Percentiles rank a stretch among this genome's conserved stretches.
Evolutionary conservation across 1,139 yeast genomes (phyloP).

Genomic region (Candida tropicalis): DNA sequence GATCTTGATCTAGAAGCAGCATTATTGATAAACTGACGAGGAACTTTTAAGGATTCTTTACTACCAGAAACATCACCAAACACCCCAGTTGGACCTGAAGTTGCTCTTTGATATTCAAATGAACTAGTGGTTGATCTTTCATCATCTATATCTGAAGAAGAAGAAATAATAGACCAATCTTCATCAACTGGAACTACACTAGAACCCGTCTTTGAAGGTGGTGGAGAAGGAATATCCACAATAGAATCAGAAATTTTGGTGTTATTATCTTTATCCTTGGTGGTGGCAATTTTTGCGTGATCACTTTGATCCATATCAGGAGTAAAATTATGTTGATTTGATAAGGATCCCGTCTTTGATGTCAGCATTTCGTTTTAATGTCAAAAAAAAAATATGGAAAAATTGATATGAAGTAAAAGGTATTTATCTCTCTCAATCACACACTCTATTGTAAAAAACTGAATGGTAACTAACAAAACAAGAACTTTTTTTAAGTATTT

Average conservation of each 20-base stretch:
- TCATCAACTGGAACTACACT: conserved; percentile 26
- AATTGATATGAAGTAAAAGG: no score
- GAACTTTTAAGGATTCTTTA: conserved; percentile 11
- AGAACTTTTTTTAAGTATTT: no score
- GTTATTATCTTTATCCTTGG: not conserved
- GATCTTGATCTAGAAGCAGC: not conserved
- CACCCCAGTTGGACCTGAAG: not conserved
- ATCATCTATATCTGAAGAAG: conserved; percentile 45
- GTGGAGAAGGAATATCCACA: conserved; percentile 2
- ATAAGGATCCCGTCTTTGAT: not conserved
- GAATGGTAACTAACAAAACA: no score
- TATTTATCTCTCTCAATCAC: no score
- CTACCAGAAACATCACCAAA: not conserved
- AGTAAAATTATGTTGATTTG: not conserved
- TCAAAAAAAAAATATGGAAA: no score
- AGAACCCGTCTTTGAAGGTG: not conserved
- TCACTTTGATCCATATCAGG: not conserved
- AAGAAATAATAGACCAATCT: conserved; percentile 51
- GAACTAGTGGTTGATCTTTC: conserved; percentile 33
- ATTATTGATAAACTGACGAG: conserved; percentile 7
- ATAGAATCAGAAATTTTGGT: conserved; percentile 1
- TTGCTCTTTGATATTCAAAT: conserved; percentile 6
- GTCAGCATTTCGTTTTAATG: not conserved
- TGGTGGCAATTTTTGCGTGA: conserved; percentile 5
- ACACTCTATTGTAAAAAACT: no score